Base-by-base conservation (phyloP, 2,329 filamentous ascomycete species). In the Aspergillus ibericus region DNA sequence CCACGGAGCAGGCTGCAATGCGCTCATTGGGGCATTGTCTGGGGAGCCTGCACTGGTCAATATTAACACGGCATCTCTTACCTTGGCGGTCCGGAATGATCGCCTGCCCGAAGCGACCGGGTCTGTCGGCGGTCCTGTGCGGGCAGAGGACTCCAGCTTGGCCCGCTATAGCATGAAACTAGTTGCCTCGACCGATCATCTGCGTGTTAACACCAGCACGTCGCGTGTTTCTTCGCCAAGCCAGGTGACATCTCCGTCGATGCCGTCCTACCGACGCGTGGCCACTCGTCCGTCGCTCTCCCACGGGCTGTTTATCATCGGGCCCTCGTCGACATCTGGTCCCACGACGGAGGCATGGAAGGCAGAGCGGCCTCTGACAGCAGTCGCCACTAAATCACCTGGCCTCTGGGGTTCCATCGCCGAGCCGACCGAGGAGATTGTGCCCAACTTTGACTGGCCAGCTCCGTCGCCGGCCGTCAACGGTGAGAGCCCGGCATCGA, bases 1-100 rank as follows among this genome's bases (percentile, higher is more conserved):
- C 0, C 95, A 99, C 71, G 93, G 93, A 22, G 95, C 95, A 13
- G 95, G 95, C 38, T 96, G 93, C 77, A 99, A 99, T 77, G 95
- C 95, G 2, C 78, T 99, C 46, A 93, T 99, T 62, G 92, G 93
- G 12, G 92, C 92, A 25, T 85, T 99, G 63, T 96, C 93, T 0
- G 90, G 93, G 60, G 90, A 96, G 69, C 93, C 95, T 0, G 92
- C 96, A 0, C 82, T 99, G 13, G 86, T 96, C 69, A 93, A 98
- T 70, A 89, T 98, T 15, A 89, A 88, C 27, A 90, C 96, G 77
- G 91, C 93, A 0, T 96, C 93, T 3, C 81, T 99, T 50, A 97
- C 93, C 1, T 90, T 97, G 87, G 93, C 93, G 4, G 83, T 88
- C 15, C 83, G 87, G 51, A 88, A 87, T 60, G 69, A 69, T 58